Conservation (phyloP, 2,329 filamentous ascomycete species). For the Daldinia sp. region DNA sequence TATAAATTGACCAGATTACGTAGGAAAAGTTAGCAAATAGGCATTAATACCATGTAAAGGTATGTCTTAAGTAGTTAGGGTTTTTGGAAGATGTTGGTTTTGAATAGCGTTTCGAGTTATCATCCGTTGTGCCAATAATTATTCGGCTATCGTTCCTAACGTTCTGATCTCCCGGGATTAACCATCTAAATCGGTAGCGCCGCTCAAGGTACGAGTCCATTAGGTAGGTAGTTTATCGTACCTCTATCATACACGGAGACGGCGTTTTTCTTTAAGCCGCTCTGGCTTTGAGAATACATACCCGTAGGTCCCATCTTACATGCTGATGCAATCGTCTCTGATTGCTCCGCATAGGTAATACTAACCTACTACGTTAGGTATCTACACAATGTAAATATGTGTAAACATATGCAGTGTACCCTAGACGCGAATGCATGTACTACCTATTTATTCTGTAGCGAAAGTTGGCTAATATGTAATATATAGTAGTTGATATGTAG, state of each 20-base stretch:
- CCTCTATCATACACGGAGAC: background rate
- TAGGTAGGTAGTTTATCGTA: constrained; percentile 20
- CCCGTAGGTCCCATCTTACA: background rate
- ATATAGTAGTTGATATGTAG: background rate
- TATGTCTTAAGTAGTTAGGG: background rate
- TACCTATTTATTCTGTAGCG: too few species aligned
- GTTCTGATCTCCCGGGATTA: constrained; percentile 18
- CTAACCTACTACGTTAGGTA: background rate
- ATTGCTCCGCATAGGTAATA: background rate
- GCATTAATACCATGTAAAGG: background rate
- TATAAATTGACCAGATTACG: background rate
- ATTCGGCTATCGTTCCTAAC: constrained; percentile 9
- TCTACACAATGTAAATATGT: too few species aligned
- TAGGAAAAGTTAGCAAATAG: background rate
- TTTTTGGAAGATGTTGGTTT: constrained; percentile 13
- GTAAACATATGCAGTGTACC: background rate
- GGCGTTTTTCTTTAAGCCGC: background rate
- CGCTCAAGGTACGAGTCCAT: constrained; percentile 21
- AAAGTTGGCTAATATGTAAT: too few species aligned
- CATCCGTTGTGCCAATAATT: constrained; percentile 4
- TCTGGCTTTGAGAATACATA: background rate
- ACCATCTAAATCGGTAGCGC: constrained; percentile 22
- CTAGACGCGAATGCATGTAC: background rate
- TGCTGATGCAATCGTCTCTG: background rate
- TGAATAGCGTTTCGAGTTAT: constrained; percentile 6